These are phyloP conservation scores for Porcisia hertigi DNA, from an alignment of 208 protist genomes.

Conservation along the genomic window DNA sequence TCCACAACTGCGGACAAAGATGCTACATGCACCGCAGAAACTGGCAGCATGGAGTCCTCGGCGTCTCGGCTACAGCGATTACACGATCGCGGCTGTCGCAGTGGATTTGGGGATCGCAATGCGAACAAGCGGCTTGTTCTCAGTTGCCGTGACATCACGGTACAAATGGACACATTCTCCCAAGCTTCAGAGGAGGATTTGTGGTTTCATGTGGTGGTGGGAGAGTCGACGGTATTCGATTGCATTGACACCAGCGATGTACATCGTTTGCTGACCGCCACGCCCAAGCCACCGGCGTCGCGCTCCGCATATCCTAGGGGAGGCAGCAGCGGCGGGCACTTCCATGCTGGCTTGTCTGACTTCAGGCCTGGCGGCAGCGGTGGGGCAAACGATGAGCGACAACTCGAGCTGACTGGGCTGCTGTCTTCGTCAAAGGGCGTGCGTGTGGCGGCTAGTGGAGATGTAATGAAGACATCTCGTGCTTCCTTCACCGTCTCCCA, in stretches of 20 bases:
- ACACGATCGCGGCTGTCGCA: conserved; percentile 24
- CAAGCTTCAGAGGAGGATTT: conserved; percentile 42
- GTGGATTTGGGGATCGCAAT: conserved; percentile 41
- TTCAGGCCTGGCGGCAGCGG: neutral
- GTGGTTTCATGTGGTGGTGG: conserved; percentile 47
- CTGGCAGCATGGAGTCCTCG: conserved; percentile 19
- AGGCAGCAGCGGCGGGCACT: neutral
- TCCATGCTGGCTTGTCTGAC: neutral
- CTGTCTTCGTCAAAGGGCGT: conserved; percentile 33
- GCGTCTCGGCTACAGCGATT: conserved; percentile 24
- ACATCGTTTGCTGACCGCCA: conserved; percentile 46
- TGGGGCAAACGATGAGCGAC: conserved; percentile 4
- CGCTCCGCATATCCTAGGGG: neutral
- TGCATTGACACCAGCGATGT: conserved; percentile 63
- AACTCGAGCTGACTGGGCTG: conserved; percentile 33
- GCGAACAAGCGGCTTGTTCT: conserved; percentile 55
- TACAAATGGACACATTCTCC: conserved; percentile 51
- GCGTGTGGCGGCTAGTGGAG: conserved; percentile 8
- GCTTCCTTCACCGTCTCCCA: conserved; percentile 23
- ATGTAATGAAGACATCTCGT: conserved; percentile 2
- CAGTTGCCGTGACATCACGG: conserved; percentile 43
- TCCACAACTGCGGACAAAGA: neutral
- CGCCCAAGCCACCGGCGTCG: conserved; percentile 22
- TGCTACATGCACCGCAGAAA: neutral
- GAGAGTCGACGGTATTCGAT: conserved; percentile 54